phyloP scores from a whole-genome alignment of 1,284 basidiomycete genomes.

The Pterulicium gracile region DNA sequence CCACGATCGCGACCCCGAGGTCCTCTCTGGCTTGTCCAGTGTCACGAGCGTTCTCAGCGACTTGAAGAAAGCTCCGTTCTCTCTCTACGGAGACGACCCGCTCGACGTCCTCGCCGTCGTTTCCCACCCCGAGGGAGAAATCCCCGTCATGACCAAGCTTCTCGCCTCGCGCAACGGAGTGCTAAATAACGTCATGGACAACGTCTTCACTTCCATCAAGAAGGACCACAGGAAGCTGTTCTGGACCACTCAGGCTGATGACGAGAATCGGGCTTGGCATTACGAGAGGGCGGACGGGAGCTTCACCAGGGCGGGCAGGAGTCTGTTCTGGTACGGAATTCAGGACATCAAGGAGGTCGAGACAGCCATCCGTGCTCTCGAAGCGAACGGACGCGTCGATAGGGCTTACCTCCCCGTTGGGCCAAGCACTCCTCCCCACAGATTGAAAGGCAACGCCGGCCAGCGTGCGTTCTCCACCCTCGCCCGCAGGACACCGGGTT shows the following conservation, averaged over 20 bases:
- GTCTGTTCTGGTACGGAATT: slow-evolving; percentile 96
- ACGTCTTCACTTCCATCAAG: slow-evolving; percentile 92
- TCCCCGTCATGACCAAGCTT: slow-evolving; percentile 89
- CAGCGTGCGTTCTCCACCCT: slow-evolving; percentile 65
- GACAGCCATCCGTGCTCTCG: slow-evolving; percentile 73
- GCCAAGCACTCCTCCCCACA: slow-evolving; percentile 62
- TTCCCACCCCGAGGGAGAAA: slow-evolving; percentile 82
- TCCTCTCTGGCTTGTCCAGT: slow-evolving; percentile 75
- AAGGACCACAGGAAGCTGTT: slow-evolving; percentile 93
- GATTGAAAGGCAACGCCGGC: slow-evolving; percentile 24
- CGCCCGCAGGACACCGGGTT: slow-evolving; percentile 40
- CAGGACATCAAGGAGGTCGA: slow-evolving; percentile 92
- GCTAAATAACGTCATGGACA: slow-evolving; percentile 93
- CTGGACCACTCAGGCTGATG: slow-evolving; percentile 93
- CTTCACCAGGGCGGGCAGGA: slow-evolving; percentile 90
- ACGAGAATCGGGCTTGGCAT: slow-evolving; percentile 97
- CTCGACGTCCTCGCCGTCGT: slow-evolving; percentile 94
- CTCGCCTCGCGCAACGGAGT: slow-evolving; percentile 82
- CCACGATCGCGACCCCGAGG: slow-evolving; percentile 90
- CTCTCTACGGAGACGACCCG: slow-evolving; percentile 96
- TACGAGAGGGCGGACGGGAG: slow-evolving; percentile 97
- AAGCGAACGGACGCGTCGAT: slow-evolving; percentile 79
- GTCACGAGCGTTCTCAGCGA: slow-evolving; percentile 85
- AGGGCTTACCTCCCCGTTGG: slow-evolving; percentile 87
- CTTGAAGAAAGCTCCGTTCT: slow-evolving; percentile 77